Evolutionary conservation across 352 stramenopile species (phyloP).

Genomic region (Bremia lactucae): DNA sequence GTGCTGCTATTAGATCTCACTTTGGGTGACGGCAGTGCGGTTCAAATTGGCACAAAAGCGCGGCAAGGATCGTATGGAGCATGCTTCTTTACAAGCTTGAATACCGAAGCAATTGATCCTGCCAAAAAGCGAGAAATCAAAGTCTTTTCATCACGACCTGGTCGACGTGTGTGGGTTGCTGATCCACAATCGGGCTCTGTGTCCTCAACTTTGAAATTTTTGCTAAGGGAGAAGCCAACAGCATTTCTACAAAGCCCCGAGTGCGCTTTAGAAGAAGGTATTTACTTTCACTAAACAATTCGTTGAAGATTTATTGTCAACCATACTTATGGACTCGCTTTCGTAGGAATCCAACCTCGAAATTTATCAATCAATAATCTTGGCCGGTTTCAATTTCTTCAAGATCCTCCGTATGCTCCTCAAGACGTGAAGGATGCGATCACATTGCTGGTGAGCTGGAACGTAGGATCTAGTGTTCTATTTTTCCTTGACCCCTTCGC

Average conservation of each 20-base stretch:
- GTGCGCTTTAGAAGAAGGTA: conserved; percentile 49
- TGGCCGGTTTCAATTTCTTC: conserved; percentile 56
- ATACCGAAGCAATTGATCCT: conserved; percentile 46
- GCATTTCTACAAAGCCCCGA: conserved; percentile 46
- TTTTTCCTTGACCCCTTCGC: conserved; percentile 78
- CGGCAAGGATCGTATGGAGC: conserved; percentile 73
- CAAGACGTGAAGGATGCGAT: conserved; percentile 30
- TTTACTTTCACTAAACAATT: background rate
- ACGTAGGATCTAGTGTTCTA: conserved; percentile 60
- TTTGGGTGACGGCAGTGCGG: conserved; percentile 50
- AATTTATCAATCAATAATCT: conserved; percentile 79
- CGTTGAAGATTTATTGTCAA: background rate
- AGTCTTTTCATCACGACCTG: conserved; percentile 75
- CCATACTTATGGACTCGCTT: background rate
- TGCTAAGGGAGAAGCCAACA: conserved; percentile 51
- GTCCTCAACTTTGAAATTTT: conserved; percentile 79
- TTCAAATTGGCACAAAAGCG: conserved; percentile 76
- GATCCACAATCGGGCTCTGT: conserved; percentile 67
- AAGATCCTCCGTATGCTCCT: conserved; percentile 40
- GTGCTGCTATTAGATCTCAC: conserved; percentile 73
- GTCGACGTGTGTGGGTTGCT: conserved; percentile 71
- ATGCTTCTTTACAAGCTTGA: conserved; percentile 66
- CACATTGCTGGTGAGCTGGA: conserved; percentile 74
- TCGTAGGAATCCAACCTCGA: conserved; percentile 40
- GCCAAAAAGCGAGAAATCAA: conserved; percentile 48